Evolutionary conservation across 495 filamentous ascomycete species (phyloP).

Genomic region (Neurospora sp.): DNA sequence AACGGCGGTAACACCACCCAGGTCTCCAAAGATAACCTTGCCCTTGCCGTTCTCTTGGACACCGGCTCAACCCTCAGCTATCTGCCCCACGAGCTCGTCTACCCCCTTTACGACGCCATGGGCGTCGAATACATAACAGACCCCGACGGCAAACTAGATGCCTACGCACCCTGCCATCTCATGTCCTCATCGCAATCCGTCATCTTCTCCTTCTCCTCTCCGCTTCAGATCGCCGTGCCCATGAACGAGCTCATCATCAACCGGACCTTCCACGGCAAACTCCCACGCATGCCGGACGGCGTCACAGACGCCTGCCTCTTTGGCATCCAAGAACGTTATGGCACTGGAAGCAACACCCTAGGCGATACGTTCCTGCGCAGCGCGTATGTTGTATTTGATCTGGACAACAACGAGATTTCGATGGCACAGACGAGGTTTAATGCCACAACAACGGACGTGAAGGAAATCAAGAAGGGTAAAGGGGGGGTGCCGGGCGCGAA

Average conservation of each 20-base stretch:
- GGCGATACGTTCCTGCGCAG: slow-evolving; percentile 91
- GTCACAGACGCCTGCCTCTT: slow-evolving; percentile 52
- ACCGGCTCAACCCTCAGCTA: slow-evolving; percentile 88
- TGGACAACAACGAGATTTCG: slow-evolving; percentile 79
- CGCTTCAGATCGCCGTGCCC: slow-evolving; percentile 56
- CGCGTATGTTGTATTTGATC: slow-evolving; percentile 88
- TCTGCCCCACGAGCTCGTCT: slow-evolving; percentile 60
- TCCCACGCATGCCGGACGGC: slow-evolving; percentile 52
- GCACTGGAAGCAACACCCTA: slow-evolving; percentile 55
- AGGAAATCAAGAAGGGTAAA: slow-evolving; percentile 62
- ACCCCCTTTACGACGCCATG: slow-evolving; percentile 53
- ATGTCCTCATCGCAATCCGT: slow-evolving; percentile 48
- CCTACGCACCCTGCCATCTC: slow-evolving; percentile 64
- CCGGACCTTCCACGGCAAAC: slow-evolving; percentile 33
- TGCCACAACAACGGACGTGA: slow-evolving; percentile 48
- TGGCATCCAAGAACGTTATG: slow-evolving; percentile 59
- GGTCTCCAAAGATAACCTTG: slow-evolving; percentile 31
- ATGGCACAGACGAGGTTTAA: slow-evolving; percentile 83
- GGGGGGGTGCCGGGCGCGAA: slow-evolving; percentile 62
- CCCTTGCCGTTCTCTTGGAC: slow-evolving; percentile 70
- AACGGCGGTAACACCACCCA: slow-evolving; percentile 27
- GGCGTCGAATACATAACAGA: slow-evolving; percentile 40
- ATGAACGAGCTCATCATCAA: slow-evolving; percentile 73
- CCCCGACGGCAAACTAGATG: slow-evolving; percentile 46
- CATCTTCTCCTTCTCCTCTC: slow-evolving; percentile 56